Conservation (phyloP, 2,329 filamentous ascomycete species). For the Hymenoscyphus scutula region DNA sequence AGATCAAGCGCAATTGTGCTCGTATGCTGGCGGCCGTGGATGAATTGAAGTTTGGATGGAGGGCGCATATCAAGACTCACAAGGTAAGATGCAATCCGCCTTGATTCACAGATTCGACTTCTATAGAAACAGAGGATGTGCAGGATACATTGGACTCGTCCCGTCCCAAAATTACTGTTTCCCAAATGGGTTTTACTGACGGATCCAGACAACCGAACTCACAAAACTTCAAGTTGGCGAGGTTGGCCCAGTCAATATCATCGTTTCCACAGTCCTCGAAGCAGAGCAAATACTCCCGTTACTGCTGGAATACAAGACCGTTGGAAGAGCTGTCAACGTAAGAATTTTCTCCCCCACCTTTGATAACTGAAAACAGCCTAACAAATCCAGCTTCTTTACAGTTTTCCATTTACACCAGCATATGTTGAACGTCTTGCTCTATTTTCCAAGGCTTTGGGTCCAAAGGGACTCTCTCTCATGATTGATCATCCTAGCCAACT, state of each 20-base stretch:
- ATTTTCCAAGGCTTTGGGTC: constrained; percentile 55
- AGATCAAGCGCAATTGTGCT: constrained; percentile 64
- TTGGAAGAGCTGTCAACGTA: constrained; percentile 59
- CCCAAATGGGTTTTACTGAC: constrained; percentile 1
- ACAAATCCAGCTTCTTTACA: constrained; percentile 47
- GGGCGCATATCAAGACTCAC: constrained; percentile 81
- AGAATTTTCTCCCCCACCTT: constrained; percentile 26
- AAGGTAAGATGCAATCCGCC: constrained; percentile 52
- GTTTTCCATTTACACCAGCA: constrained; percentile 64
- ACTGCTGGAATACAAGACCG: constrained; percentile 54
- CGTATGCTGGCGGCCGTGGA: constrained; percentile 66
- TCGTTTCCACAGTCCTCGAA: constrained; percentile 74
- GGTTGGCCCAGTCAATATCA: constrained; percentile 50
- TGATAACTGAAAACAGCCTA: constrained; percentile 3
- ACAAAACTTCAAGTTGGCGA: constrained; percentile 68
- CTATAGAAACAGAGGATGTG: neutral
- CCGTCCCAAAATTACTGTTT: neutral
- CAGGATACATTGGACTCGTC: neutral
- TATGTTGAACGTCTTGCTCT: constrained; percentile 57
- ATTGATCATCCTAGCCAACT: constrained; percentile 68
- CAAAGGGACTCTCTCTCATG: constrained; percentile 59
- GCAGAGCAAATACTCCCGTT: constrained; percentile 64
- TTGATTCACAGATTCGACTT: neutral
- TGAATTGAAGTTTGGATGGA: constrained; percentile 61
- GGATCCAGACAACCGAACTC: constrained; percentile 59